These are phyloP conservation scores for Salix udensis DNA, from an alignment of 345 rosid genomes.

Conservation along the genomic window DNA sequence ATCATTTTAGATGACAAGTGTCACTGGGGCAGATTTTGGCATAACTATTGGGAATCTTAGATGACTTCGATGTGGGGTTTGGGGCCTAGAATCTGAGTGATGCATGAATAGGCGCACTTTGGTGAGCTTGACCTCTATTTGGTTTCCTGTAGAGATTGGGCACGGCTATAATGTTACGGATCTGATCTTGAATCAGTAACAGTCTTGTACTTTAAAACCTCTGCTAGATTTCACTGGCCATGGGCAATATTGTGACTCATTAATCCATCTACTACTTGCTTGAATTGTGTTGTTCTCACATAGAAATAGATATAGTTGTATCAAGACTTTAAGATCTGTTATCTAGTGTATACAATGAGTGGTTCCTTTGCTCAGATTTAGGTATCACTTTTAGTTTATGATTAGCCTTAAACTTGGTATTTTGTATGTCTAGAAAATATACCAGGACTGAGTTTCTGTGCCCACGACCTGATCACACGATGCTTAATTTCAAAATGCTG, in stretches of 20 bases:
- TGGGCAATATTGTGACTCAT: not conserved
- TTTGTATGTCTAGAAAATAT: not conserved
- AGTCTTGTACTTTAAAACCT: not conserved
- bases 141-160: not conserved
- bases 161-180: not conserved
- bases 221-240: not conserved
- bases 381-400: too few relatives aligned
- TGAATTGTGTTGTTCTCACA: not conserved
- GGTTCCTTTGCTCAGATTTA: not conserved
- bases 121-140: not conserved
- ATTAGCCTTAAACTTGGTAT: not conserved
- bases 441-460: not conserved
- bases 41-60: not conserved
- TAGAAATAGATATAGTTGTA: not conserved
- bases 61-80: not conserved
- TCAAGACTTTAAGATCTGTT: not conserved
- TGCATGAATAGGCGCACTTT: not conserved
- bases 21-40: not conserved
- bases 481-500: not conserved
- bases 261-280: not conserved
- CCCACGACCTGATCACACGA: not conserved
- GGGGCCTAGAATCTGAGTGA: not conserved
- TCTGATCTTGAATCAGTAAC: not conserved
- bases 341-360: not conserved
- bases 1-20: not conserved